A percentile compares a stretch with the other conserved stretches of the same genome.
These are phyloP conservation scores for Globisporangium paddicum DNA, from an alignment of 352 stramenopile genomes.

Conservation along the genomic window DNA sequence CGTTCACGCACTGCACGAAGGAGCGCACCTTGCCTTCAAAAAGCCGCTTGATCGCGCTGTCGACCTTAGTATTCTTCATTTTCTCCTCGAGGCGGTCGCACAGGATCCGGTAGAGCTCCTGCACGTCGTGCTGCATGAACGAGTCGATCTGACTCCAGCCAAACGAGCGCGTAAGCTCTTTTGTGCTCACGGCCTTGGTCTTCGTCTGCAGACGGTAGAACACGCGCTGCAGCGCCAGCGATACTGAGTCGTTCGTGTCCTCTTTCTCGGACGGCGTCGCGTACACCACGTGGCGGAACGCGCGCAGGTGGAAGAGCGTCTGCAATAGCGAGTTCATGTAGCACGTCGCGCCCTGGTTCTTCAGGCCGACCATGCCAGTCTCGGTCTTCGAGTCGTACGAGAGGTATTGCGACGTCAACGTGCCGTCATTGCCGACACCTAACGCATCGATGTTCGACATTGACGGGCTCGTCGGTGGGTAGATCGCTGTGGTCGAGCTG, in stretches of 20 bases:
- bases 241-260: conserved; percentile 83
- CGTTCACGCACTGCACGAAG: conserved; percentile 91
- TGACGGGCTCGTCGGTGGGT: conserved; percentile 17
- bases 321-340: conserved; percentile 94
- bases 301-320: conserved; percentile 87
- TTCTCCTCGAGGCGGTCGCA: conserved; percentile 92
- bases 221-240: conserved; percentile 75
- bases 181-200: conserved; percentile 82
- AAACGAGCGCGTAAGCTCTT: conserved; percentile 91
- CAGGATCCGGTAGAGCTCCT: conserved; percentile 89
- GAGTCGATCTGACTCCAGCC: conserved; percentile 89
- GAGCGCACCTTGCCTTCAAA: conserved; percentile 89
- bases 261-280: conserved; percentile 70
- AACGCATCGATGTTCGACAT: conserved; percentile 18
- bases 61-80: conserved; percentile 86
- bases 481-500: conserved; percentile 5
- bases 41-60: conserved; percentile 76
- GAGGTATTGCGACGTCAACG: conserved; percentile 23
- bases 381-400: conserved; percentile 77
- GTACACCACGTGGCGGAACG: conserved; percentile 85
- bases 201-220: conserved; percentile 81
- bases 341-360: conserved; percentile 90
- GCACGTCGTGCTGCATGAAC: conserved; percentile 93
- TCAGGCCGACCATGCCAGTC: conserved; percentile 84
- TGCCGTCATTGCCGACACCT: conserved; percentile 1